These are phyloP conservation scores for Entophlyctis helioformis DNA, from an alignment of 192 early-diverging fungal genomes.

Conservation along the genomic window DNA sequence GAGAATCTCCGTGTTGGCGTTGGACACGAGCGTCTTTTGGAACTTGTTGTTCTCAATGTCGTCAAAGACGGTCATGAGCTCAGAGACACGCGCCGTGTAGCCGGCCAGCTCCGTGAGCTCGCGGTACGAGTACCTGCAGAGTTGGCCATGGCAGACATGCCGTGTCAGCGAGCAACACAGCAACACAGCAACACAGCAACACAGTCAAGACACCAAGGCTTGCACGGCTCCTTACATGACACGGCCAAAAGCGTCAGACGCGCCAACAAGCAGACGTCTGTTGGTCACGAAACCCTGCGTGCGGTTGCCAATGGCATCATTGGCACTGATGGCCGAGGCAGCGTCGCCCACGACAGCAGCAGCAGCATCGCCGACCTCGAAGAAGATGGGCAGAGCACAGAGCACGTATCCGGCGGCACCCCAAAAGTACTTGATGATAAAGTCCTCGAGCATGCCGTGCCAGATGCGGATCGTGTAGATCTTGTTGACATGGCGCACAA, in stretches of 20 bases:
- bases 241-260: slow-evolving; percentile 88
- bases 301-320: slow-evolving; percentile 40
- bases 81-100: slow-evolving; percentile 84
- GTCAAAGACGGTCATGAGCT: slow-evolving; percentile 73
- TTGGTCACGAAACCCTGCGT: slow-evolving; percentile 87
- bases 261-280: slow-evolving; percentile 76
- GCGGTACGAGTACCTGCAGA: slow-evolving; percentile 71
- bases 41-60: slow-evolving; percentile 31
- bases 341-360: slow-evolving; percentile 32
- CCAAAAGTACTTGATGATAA: slow-evolving; percentile 96
- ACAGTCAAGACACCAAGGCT: no score
- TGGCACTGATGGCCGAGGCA: no score
- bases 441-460: slow-evolving; percentile 64
- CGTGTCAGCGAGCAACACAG: no score
- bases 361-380: no score
- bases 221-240: slow-evolving; percentile 79
- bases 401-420: slow-evolving; percentile 77
- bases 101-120: slow-evolving; percentile 92
- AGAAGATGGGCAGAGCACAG: slow-evolving; percentile 81
- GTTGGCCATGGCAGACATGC: no score
- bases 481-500: slow-evolving; percentile 41
- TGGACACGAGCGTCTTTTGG: slow-evolving; percentile 19
- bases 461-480: slow-evolving; percentile 39
- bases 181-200: no score
- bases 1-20: slow-evolving; percentile 16